Conservation (phyloP, 169 alveolate species). For the Plasmodium fragile region DNA sequence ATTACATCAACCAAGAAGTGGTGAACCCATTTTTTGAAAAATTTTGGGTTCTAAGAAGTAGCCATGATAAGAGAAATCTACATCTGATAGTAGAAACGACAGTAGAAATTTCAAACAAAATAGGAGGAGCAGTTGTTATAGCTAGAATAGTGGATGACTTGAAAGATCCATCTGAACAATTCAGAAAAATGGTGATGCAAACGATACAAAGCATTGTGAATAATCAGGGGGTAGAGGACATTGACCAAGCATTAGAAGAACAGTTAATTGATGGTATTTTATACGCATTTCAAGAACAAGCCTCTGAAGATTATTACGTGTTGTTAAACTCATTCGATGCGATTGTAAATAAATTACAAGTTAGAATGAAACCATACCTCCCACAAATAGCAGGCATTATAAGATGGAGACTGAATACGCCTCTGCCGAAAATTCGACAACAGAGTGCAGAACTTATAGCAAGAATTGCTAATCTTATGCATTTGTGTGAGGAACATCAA, state of each 20-base stretch:
- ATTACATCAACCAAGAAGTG: conserved; percentile 95
- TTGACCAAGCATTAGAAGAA: conserved; percentile 97
- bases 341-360: conserved; percentile 96
- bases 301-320: conserved; percentile 95
- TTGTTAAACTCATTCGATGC: conserved; percentile 98
- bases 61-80: conserved; percentile 94
- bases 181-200: conserved; percentile 98
- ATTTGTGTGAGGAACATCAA: conserved; percentile 97
- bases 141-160: conserved; percentile 79
- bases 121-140: conserved; percentile 84
- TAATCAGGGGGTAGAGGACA: conserved; percentile 95
- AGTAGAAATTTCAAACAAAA: conserved; percentile 97
- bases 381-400: conserved; percentile 98
- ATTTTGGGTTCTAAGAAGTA: conserved; percentile 92
- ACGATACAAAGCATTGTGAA: conserved; percentile 96
- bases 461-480: conserved; percentile 96
- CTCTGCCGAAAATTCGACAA: conserved; percentile 97
- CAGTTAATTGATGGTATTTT: conserved; percentile 98
- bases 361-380: conserved; percentile 97
- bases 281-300: conserved; percentile 98
- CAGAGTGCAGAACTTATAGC: conserved; percentile 99
- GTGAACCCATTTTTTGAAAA: conserved; percentile 96
- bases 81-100: conserved; percentile 98
- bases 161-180: conserved; percentile 87
- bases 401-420: conserved; percentile 96